phyloP scores from a whole-genome alignment of 495 filamentous ascomycete species.

The Cercophora newfieldiana region DNA sequence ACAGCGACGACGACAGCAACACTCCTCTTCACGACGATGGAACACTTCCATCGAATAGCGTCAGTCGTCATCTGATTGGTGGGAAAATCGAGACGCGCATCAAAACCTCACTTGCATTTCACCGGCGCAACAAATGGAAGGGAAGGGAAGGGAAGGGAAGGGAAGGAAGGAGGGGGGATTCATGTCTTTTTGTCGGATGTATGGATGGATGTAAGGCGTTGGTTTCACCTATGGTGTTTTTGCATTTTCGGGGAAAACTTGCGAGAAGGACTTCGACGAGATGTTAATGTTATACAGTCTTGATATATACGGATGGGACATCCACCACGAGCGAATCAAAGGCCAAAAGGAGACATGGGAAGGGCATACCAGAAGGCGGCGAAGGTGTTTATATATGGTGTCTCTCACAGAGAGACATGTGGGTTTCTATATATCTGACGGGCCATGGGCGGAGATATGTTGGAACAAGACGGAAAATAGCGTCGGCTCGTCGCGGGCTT shows the following conservation, averaged over 20 bases:
- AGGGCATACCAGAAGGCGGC: background rate
- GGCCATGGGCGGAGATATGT: background rate
- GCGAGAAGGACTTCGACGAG: background rate
- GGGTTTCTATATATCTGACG: background rate
- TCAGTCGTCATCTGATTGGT: background rate
- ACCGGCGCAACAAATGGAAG: background rate
- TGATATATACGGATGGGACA: background rate
- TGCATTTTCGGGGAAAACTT: background rate
- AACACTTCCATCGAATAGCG: background rate
- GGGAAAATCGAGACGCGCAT: background rate
- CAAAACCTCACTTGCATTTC: background rate
- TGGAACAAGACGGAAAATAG: background rate
- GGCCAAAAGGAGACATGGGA: background rate
- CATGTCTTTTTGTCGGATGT: too few species aligned
- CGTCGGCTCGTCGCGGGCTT: background rate
- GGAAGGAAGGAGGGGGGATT: background rate
- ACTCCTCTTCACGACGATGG: background rate
- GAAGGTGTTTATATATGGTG: background rate
- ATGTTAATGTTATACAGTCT: background rate
- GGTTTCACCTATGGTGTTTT: background rate
- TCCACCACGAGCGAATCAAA: background rate
- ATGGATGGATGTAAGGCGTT: too few species aligned
- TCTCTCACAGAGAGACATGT: background rate
- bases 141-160: background rate
- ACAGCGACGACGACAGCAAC: background rate